Evolutionary conservation across 2,329 filamentous ascomycete species (phyloP).

Genomic region (Harringtonia lauricola): DNA sequence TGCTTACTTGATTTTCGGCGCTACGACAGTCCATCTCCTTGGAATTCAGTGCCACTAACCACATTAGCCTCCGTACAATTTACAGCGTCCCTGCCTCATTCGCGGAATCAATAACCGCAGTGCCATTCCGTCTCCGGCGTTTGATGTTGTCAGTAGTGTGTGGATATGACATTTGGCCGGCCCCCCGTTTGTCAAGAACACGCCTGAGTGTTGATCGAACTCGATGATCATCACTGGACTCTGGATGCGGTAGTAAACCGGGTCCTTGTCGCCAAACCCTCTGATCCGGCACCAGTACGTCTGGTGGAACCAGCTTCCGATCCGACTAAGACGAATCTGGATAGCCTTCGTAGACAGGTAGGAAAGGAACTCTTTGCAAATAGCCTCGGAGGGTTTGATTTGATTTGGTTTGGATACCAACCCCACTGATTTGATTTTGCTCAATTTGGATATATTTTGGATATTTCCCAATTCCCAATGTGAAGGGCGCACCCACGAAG

Average conservation of each 20-base stretch:
- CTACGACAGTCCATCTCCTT: no score
- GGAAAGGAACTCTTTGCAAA: constrained; percentile 54
- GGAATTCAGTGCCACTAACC: no score
- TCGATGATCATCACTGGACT: constrained; percentile 64
- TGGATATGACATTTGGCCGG: constrained; percentile 74
- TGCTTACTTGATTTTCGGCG: no score
- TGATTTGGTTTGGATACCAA: no score
- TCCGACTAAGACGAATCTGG: constrained; percentile 39
- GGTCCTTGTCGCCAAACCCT: constrained; percentile 50
- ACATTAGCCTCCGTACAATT: no score
- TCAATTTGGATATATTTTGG: no score
- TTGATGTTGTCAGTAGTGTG: constrained; percentile 60
- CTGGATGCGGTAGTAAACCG: constrained; percentile 71
- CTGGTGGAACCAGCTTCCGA: constrained; percentile 48
- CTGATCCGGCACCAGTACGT: constrained; percentile 78
- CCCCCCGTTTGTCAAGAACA: constrained; percentile 62
- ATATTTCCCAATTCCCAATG: no score
- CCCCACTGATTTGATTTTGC: no score
- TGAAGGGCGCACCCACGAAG: no score
- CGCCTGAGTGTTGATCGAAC: constrained; percentile 71
- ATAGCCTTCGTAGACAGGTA: constrained; percentile 53
- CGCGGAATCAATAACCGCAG: constrained; percentile 25
- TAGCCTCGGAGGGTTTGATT: no score
- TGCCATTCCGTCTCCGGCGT: constrained; percentile 59
- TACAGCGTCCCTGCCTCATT: constrained; percentile 25